Conservation (phyloP, 768 basidiomycete genomes). For the Pisolithus marmoratus region DNA sequence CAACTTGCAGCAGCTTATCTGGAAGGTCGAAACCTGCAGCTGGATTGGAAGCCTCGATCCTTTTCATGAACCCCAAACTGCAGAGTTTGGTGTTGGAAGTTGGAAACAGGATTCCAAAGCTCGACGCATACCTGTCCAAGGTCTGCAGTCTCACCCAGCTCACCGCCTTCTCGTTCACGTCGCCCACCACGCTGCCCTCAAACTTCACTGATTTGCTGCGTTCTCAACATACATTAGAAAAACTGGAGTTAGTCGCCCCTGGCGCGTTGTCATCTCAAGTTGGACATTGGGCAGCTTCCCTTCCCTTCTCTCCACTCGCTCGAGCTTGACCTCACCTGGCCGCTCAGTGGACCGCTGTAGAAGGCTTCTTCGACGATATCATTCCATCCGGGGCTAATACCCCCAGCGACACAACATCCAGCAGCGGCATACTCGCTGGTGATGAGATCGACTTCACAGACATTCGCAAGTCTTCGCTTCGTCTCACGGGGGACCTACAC, state of each 20-base stretch:
- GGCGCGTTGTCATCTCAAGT: slow-evolving; percentile 65
- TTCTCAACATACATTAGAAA: slow-evolving; percentile 55
- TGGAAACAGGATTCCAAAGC: slow-evolving; percentile 49
- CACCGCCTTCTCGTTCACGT: slow-evolving; percentile 63
- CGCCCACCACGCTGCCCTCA: slow-evolving; percentile 65
- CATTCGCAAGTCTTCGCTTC: slow-evolving; percentile 63
- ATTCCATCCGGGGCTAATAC: slow-evolving; percentile 63
- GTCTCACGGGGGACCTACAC: slow-evolving; percentile 55
- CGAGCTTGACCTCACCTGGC: slow-evolving; percentile 67
- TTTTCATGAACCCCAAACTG: slow-evolving; percentile 64
- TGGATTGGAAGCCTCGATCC: slow-evolving; percentile 56
- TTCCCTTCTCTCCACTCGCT: slow-evolving; percentile 58
- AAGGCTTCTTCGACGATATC: slow-evolving; percentile 75
- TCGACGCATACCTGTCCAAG: slow-evolving; percentile 58
- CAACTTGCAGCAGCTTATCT: slow-evolving; percentile 59
- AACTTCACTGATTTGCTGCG: slow-evolving; percentile 61
- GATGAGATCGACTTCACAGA: slow-evolving; percentile 76
- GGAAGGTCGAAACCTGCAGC: slow-evolving; percentile 66
- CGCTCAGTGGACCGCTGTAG: slow-evolving; percentile 63
- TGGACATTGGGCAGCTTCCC: slow-evolving; percentile 68
- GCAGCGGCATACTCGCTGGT: slow-evolving; percentile 73
- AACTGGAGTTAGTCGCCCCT: slow-evolving; percentile 61
- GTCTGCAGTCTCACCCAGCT: slow-evolving; percentile 60
- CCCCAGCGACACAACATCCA: slow-evolving; percentile 64
- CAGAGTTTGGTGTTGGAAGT: slow-evolving; percentile 59